phyloP scores from a whole-genome alignment of 148 eudicot species.

The Rhododendron simsii region DNA sequence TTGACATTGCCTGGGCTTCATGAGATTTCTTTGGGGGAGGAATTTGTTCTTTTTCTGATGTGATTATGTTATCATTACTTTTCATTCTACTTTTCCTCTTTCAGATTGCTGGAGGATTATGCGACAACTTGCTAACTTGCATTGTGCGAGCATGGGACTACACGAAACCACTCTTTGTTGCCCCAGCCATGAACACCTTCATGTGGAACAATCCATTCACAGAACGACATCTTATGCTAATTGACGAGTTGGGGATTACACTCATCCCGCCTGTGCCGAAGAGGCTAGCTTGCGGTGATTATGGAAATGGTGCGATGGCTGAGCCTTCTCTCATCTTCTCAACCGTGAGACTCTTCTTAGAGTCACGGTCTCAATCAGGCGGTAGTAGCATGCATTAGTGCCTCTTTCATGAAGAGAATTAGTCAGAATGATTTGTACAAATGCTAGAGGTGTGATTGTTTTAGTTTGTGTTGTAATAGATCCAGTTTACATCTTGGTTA shows the following conservation, averaged over 20 bases:
- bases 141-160: constrained; percentile 96
- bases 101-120: constrained; percentile 90
- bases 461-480: background rate
- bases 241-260: constrained; percentile 77
- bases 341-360: constrained; percentile 72
- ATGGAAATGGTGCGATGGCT: constrained; percentile 97
- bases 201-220: constrained; percentile 97
- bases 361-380: constrained; percentile 20
- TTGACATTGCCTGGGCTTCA: background rate
- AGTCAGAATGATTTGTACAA: background rate
- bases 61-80: background rate
- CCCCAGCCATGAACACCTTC: constrained; percentile 93
- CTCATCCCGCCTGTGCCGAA: constrained; percentile 83
- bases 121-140: constrained; percentile 89
- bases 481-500: background rate
- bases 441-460: constrained; percentile 1
- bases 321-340: constrained; percentile 83
- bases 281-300: constrained; percentile 92
- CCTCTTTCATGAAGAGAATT: background rate
- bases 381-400: background rate
- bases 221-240: constrained; percentile 70
- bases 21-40: background rate
- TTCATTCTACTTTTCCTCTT: background rate
- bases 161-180: constrained; percentile 75
- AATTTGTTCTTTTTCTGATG: background rate